These are phyloP conservation scores for Daucus carota DNA, from an alignment of 129 eudicot genomes.

Conservation along the genomic window DNA sequence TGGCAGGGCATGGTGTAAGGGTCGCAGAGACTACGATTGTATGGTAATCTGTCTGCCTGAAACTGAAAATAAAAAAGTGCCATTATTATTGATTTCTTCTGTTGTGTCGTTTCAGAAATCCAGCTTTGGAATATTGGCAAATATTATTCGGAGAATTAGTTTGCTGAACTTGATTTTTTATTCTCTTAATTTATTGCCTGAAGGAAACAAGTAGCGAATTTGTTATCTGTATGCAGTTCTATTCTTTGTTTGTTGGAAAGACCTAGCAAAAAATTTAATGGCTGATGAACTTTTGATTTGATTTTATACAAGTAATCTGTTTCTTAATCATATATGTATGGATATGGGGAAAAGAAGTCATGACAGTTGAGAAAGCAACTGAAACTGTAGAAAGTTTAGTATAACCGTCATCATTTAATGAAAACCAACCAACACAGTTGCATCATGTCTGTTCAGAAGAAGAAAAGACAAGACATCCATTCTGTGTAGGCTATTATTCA, in stretches of 20 bases:
- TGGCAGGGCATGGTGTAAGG: background rate
- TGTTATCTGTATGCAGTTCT: background rate
- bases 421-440: conserved; percentile 38
- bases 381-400: conserved; percentile 27
- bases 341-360: background rate
- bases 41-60: conserved; percentile 6
- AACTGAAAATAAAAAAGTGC: background rate
- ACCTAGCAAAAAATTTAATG: background rate
- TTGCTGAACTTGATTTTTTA: background rate
- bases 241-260: background rate
- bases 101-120: conserved; percentile 6
- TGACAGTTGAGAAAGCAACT: conserved; percentile 31
- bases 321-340: background rate
- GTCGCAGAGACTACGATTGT: background rate
- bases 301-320: background rate
- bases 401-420: conserved; percentile 33
- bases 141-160: background rate
- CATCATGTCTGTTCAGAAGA: conserved; percentile 31
- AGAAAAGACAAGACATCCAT: conserved; percentile 41
- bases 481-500: conserved; percentile 23
- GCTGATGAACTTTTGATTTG: background rate
- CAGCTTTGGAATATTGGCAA: background rate
- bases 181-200: background rate
- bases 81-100: background rate
- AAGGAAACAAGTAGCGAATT: background rate